Evolutionary conservation across 2,329 filamentous ascomycete genomes (phyloP), one percentile per base, ranked within the genome.

Genomic region (Fusarium beomiforme): DNA sequence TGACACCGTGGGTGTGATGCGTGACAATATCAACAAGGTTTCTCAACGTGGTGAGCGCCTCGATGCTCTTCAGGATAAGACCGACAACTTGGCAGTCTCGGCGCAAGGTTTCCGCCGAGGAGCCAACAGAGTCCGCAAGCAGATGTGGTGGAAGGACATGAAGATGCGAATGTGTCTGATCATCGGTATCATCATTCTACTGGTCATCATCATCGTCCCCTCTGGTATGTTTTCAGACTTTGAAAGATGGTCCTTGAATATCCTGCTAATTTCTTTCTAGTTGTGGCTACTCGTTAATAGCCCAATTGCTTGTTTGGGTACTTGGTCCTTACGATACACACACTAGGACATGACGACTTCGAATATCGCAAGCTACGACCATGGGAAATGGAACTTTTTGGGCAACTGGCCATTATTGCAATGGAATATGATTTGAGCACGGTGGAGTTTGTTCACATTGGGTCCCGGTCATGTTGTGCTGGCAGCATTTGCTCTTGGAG

Each of bases 71-170:
- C 93, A 97, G 85, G 92, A 96, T 83, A 97, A 97, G 89, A 98
- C 93, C 73, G 91, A 98, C 85, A 97, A 97, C 84, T 88, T 99
- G 75, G 95, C 95, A 67, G 90, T 92, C 71, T 97, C 95, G 37
- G 95, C 96, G 65, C 94, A 97, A 82, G 94, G 94, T 70, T 99
- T 99, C 89, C 93, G 95, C 78, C 92, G 95, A 75, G 95, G 96
- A 73, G 96, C 97, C 83, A 99, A 98, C 87, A 88, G 94, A 78
- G 95, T 99, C 76, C 91, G 96, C 83, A 95, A 95, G 87, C 91
- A 97, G 84, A 98, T 98, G 95, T 98, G 95, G 95, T 98, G 95
- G 95, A 98, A 98, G 89, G 95, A 98, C 80, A 97, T 98, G 94
- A 98, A 98, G 90, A 99, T 99, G 96, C 91, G 96, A 83, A 96